phyloP scores from a whole-genome alignment of 2,329 filamentous ascomycete genomes.

The Aspergillus tamarii region DNA sequence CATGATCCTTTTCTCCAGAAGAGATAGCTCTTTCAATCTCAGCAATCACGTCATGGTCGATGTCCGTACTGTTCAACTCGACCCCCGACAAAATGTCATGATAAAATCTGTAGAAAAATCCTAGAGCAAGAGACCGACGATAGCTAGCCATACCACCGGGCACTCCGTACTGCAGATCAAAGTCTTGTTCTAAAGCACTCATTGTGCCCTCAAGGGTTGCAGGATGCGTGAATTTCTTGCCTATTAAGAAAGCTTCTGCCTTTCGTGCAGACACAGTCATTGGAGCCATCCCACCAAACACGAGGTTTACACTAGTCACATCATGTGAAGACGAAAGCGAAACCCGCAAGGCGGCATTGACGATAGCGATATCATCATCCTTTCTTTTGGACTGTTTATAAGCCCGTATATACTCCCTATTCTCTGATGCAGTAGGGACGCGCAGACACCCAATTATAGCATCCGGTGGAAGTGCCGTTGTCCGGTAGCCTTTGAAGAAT shows the following conservation, averaged over 20 bases:
- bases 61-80: slow-evolving; percentile 50
- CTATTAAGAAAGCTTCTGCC: slow-evolving; percentile 72
- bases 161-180: slow-evolving; percentile 85
- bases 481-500: slow-evolving; percentile 91
- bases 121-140: slow-evolving; percentile 82
- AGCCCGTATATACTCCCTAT: slow-evolving; percentile 81
- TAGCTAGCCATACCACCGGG: slow-evolving; percentile 98
- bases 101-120: slow-evolving; percentile 97
- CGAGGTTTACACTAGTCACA: slow-evolving; percentile 75
- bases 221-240: slow-evolving; percentile 78
- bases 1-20: slow-evolving; percentile 74
- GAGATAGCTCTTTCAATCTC: slow-evolving; percentile 89
- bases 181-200: slow-evolving; percentile 86
- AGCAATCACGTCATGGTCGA: slow-evolving; percentile 74
- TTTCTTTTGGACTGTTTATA: slow-evolving; percentile 98
- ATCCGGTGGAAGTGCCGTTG: slow-evolving; percentile 77
- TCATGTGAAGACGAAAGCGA: slow-evolving; percentile 68
- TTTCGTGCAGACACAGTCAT: slow-evolving; percentile 85
- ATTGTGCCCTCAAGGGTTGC: slow-evolving; percentile 87
- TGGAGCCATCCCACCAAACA: slow-evolving; percentile 95
- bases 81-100: slow-evolving; percentile 75
- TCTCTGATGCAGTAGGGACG: slow-evolving; percentile 75
- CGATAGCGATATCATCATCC: slow-evolving; percentile 97
- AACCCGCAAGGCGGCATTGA: slow-evolving; percentile 82
- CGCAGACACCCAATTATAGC: slow-evolving; percentile 84